Evolutionary conservation across 352 stramenopile species (phyloP), one percentile per base, ranked within the genome.

Genomic region (Phytophthora pini): DNA sequence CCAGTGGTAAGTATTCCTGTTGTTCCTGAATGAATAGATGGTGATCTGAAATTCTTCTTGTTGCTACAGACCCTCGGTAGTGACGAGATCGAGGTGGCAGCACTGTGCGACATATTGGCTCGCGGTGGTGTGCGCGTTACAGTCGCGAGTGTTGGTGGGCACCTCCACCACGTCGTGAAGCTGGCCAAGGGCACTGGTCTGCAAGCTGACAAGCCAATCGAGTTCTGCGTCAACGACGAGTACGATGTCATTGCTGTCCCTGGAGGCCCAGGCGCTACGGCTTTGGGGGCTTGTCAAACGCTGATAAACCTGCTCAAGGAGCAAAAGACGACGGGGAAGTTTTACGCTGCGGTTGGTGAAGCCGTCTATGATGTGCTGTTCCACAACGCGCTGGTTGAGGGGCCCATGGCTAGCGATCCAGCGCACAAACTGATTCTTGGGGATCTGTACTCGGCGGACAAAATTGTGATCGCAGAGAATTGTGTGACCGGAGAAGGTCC

Each of bases 161-260:
- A 83, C 31, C 68, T 77, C 27, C 63, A 85, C 54, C 79, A 82
- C 47, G 56, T 93, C 31, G 79, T 93, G 32, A 84, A 76, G 55
- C 61, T 91, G 20, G 64, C 66, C 17, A 70, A 84, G 8, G 84
- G 82, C 29, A 82, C 82, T 2, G 63, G 77, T 45, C 61, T 93
- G 10, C 76, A 89, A 63, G 73, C 82, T 7, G 80, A 93, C 57
- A 88, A 88, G 58, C 67, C 80, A 3, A 82, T 93, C 32, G 71
- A 82, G 39, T 77, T 84, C 54, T 91, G 84, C 39, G 57, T 68
- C 17, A 75, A 89, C 22, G 74, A 86, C 13, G 62, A 80, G 10
- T 93, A 72, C 39, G 82, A 93, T 62, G 34, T 84, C 26, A 90
- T 93, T 40, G 72, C 84, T 11, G 68, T 93, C n/a, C 82, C 82